A percentile compares a stretch with the other conserved stretches of the same genome.
Conservation (phyloP, 345 rosid species). For the Eucalyptus curtisii region DNA sequence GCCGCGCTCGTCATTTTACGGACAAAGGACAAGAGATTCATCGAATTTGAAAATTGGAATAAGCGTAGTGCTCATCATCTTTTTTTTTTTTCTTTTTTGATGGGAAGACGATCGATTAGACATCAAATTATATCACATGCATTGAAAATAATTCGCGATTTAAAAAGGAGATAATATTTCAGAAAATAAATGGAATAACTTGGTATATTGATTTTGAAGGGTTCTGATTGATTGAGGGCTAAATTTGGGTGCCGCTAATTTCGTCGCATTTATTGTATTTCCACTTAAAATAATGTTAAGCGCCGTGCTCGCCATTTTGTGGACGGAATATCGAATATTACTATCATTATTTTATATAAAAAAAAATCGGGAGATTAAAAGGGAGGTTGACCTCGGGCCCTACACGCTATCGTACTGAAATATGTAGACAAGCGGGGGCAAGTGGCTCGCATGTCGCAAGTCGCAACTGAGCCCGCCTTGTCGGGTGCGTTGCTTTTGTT, state of each 20-base stretch:
- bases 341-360: neutral
- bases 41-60: neutral
- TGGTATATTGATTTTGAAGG: neutral
- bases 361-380: neutral
- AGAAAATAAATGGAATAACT: neutral
- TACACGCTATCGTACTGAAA: neutral
- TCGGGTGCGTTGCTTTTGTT: neutral
- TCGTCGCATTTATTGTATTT: neutral
- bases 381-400: neutral
- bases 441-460: neutral
- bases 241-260: neutral
- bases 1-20: neutral
- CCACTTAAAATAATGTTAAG: neutral
- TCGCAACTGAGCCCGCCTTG: neutral
- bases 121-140: neutral
- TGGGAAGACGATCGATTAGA: neutral
- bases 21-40: neutral
- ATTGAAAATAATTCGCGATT: neutral
- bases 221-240: neutral
- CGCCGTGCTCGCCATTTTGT: neutral
- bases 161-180: neutral
- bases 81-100: neutral
- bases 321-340: neutral
- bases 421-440: neutral
- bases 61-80: too few species aligned